A percentile compares a stretch with the other conserved stretches of the same genome.
Conservation (phyloP, 202 grass and related monocot species). For the Schoenoplectus tabernaemontani region DNA sequence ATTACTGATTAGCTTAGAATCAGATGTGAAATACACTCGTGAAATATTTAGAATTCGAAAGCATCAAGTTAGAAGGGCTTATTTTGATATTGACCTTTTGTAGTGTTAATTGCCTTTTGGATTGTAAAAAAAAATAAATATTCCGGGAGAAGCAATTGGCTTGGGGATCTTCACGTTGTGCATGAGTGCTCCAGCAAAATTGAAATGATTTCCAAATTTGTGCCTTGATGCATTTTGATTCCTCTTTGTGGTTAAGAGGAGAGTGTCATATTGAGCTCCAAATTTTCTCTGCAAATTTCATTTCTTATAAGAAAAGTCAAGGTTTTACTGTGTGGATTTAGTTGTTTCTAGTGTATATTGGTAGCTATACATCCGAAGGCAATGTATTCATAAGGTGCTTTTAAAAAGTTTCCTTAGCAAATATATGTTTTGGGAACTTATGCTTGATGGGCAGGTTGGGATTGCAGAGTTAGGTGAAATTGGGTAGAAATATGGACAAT, state of each 20-base stretch:
- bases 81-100: not conserved
- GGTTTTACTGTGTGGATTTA: not conserved
- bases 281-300: not conserved
- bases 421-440: not conserved
- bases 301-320: not conserved
- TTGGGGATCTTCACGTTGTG: not conserved
- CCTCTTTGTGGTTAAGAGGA: not conserved
- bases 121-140: not conserved
- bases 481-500: not conserved
- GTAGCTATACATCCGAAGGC: not conserved
- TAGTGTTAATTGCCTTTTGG: not conserved
- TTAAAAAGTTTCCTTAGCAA: not conserved
- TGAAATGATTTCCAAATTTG: not conserved
- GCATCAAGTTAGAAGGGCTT: not conserved
- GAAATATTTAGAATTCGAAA: not conserved
- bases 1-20: not conserved
- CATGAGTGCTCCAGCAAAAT: not conserved
- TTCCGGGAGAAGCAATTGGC: not conserved
- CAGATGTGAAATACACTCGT: not conserved
- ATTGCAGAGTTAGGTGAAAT: not conserved
- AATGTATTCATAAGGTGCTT: not conserved
- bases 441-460: not conserved
- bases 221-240: not conserved
- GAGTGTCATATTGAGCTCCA: not conserved
- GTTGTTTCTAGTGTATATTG: not conserved